Evolutionary conservation across 75 land plant species (phyloP).

Genomic region (Picea glauca): DNA sequence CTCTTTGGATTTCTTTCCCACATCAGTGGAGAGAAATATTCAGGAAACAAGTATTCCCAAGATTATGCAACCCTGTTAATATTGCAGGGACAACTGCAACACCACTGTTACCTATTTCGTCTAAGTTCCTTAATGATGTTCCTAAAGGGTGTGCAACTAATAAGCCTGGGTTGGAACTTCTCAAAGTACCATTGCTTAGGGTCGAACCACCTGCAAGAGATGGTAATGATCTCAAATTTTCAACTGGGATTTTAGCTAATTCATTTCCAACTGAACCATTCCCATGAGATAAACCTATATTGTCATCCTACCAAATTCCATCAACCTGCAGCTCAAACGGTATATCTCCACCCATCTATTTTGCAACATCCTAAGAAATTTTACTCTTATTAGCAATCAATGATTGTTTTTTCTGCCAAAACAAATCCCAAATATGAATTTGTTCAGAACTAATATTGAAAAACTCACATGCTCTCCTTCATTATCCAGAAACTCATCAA

Average conservation of each 20-base stretch:
- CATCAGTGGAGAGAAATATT: slow-evolving; percentile 81
- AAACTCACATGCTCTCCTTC: too few relatives aligned
- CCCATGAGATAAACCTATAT: too few relatives aligned
- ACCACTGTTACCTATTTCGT: slow-evolving; percentile 22
- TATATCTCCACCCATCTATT: too few relatives aligned
- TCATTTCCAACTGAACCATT: slow-evolving; percentile 19
- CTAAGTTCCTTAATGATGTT: slow-evolving; percentile 7
- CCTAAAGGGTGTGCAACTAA: slow-evolving; percentile 12
- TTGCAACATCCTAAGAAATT: too few relatives aligned
- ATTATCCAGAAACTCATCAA: too few relatives aligned
- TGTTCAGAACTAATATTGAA: too few relatives aligned
- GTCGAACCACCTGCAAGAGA: slow-evolving; percentile 32
- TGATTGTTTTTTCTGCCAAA: too few relatives aligned
- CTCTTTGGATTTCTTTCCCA: too few relatives aligned
- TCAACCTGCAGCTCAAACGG: too few relatives aligned
- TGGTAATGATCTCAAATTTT: slow-evolving; percentile 8
- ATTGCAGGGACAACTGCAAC: slow-evolving; percentile 26
- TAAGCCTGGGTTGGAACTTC: slow-evolving; percentile 20
- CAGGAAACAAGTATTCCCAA: slow-evolving; percentile 95
- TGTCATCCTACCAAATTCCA: too few relatives aligned
- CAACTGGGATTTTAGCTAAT: slow-evolving; percentile 24
- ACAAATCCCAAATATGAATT: too few relatives aligned
- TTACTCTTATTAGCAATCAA: too few relatives aligned
- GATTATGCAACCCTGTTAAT: slow-evolving; percentile 74
- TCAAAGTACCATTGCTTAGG: slow-evolving; percentile 29